Evolutionary conservation across 495 filamentous ascomycete species (phyloP), one percentile per base, ranked within the genome.

Genomic region (Staphylotrichum tortipilum): DNA sequence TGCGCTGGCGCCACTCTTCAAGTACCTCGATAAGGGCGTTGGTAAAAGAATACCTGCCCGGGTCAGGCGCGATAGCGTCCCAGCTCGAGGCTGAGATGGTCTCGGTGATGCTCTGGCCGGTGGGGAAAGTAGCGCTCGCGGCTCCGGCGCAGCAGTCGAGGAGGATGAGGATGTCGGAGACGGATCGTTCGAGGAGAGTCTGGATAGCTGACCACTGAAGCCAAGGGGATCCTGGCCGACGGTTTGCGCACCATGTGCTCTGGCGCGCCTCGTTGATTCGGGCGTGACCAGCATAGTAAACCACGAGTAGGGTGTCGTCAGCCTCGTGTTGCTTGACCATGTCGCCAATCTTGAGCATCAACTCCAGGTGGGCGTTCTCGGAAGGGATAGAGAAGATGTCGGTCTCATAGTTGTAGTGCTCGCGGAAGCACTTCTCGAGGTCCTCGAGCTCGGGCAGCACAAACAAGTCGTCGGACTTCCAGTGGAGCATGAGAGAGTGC

Each of bases 201-300:
- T 78, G 73, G 35, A 79, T 75, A 21, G 72, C 74, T 6, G 70
- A 78, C 75, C 75, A 50, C 62, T 71, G 67, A 18, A 74, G 59
- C 68, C 67, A 73, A 3, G 72, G 67, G 8, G 69, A 75, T 31
- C 66, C 62, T 15, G 59, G 54, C 46, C 52, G 63, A 33, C 71
- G 69, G 37, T 64, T 66, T 36, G 69, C 72, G 36, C 71, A 73
- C 76, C 76, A 79, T 1, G 75, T 73, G 50, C 75, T 74, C 54
- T 76, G 73, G 19, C 74, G 58, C 28, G 68, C 66, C 31, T 75
- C 68, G 40, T 78, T 72, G 34, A 77, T 78, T 18, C 64, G 59
- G 6, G 73, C 75, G 57, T 78, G 77, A 12, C 77, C 77, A 8
- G 69, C 75, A 49, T 78, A 78, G 52, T 79, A 79, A 8, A 78